phyloP scores from a whole-genome alignment of 2,329 filamentous ascomycete genomes.

The Sphaerulina vaccinii region DNA sequence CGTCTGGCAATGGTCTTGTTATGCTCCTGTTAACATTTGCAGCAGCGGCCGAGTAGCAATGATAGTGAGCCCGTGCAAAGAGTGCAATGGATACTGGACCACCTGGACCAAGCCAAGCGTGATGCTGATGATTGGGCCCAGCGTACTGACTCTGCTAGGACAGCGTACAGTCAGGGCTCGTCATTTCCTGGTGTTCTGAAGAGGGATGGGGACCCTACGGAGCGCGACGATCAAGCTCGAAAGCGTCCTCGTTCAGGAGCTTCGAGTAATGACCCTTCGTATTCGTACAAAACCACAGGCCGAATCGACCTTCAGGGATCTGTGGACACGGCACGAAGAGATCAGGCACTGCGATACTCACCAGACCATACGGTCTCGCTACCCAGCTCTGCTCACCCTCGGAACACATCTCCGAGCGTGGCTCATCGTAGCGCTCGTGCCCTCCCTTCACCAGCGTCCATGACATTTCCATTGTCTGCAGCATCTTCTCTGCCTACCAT shows the following conservation, averaged over 20 bases:
- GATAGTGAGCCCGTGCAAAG: conserved; percentile 21
- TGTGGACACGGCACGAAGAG: conserved; percentile 15
- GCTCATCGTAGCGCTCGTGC: conserved; percentile 16
- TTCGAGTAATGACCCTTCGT: too few species aligned
- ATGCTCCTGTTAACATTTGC: background rate
- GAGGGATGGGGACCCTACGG: too few species aligned
- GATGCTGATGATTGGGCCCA: conserved; percentile 21
- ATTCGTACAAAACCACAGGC: too few species aligned
- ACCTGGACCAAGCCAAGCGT: conserved; percentile 21
- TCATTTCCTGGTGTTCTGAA: too few species aligned
- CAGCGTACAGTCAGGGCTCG: too few species aligned
- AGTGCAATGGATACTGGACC: conserved; percentile 31
- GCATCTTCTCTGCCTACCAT: conserved; percentile 22
- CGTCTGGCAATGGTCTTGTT: too few species aligned
- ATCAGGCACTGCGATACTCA: conserved; percentile 19
- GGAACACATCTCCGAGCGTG: conserved; percentile 24
- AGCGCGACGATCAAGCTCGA: too few species aligned
- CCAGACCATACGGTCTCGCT: conserved; percentile 24
- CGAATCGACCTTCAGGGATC: too few species aligned
- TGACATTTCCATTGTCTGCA: conserved; percentile 24
- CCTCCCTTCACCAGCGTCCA: conserved; percentile 32
- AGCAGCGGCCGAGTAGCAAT: background rate
- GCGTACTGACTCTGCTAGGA: too few species aligned
- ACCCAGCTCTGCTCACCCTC: conserved; percentile 25
- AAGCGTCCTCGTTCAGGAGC: too few species aligned